A percentile compares a stretch with the other conserved stretches of the same genome.
Conservation (phyloP, 2,329 filamentous ascomycete genomes). For the Fusarium tjaetaba region DNA sequence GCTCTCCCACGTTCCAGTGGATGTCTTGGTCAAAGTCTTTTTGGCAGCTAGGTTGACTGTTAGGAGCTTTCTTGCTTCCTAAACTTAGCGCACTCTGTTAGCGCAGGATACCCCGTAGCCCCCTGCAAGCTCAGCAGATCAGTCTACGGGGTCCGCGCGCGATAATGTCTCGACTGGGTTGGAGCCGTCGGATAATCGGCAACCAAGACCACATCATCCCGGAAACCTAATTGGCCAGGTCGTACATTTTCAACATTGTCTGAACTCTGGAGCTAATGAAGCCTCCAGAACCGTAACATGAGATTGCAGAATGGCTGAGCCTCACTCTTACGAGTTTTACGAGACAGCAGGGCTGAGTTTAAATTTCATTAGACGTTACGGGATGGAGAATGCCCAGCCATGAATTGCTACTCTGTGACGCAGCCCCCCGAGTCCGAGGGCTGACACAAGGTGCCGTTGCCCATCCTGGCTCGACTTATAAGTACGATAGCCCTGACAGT, state of each 20-base stretch:
- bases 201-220: background rate
- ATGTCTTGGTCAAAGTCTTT: too few species aligned
- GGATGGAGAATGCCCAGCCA: background rate
- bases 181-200: background rate
- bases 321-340: background rate
- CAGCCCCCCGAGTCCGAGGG: background rate
- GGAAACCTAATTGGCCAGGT: background rate
- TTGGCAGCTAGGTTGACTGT: background rate
- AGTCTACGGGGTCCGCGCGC: background rate
- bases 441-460: background rate
- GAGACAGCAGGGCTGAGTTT: background rate
- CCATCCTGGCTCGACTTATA: background rate
- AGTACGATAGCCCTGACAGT: background rate
- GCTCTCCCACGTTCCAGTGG: too few species aligned
- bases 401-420: background rate
- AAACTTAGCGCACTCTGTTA: rapidly evolving
- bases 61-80: background rate
- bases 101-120: background rate
- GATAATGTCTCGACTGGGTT: background rate
- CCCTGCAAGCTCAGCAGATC: background rate
- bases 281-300: background rate
- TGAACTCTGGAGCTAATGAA: background rate
- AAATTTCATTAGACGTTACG: background rate
- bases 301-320: background rate
- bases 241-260: background rate